Evolutionary conservation across 805 yeast genomes (phyloP).

Genomic region (Blastobotrys parvus): DNA sequence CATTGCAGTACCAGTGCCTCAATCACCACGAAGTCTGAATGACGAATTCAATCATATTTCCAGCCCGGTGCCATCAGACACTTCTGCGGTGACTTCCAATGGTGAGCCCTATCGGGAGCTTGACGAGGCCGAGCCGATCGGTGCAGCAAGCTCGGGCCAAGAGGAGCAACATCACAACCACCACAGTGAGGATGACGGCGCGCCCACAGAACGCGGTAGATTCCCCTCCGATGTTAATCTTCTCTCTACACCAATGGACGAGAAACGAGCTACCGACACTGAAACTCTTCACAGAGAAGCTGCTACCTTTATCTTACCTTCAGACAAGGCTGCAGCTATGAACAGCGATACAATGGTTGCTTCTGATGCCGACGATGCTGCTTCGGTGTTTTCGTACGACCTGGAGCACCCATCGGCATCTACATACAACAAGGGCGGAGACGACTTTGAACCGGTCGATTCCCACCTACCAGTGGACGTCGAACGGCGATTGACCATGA

Average conservation of each 20-base stretch:
- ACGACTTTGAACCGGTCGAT: conserved; percentile 25
- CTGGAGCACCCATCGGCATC: conserved; percentile 21
- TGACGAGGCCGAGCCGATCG: neutral
- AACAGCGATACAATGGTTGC: conserved; percentile 2
- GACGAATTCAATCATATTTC: conserved; percentile 4
- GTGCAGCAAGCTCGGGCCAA: neutral
- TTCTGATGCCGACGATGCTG: conserved; percentile 14
- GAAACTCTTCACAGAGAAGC: conserved; percentile 14
- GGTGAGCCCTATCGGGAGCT: conserved; percentile 19
- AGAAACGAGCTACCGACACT: conserved; percentile 12
- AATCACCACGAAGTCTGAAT: neutral
- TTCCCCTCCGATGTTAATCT: conserved; percentile 20
- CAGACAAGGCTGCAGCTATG: conserved; percentile 1
- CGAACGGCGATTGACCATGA: conserved; percentile 28
- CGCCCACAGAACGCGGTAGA: conserved; percentile 12
- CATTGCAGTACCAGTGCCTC: no score
- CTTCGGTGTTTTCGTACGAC: conserved; percentile 29
- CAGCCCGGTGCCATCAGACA: conserved; percentile 18
- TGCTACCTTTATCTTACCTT: conserved; percentile 10
- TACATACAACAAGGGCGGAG: conserved; percentile 22
- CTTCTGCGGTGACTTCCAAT: conserved; percentile 20
- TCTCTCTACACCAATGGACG: conserved; percentile 10
- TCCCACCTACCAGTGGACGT: conserved; percentile 22
- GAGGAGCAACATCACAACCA: neutral
- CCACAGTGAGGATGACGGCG: conserved; percentile 2